Evolutionary conservation across 1,284 basidiomycete species (phyloP).

Genomic region (Leccinum pachyderme): DNA sequence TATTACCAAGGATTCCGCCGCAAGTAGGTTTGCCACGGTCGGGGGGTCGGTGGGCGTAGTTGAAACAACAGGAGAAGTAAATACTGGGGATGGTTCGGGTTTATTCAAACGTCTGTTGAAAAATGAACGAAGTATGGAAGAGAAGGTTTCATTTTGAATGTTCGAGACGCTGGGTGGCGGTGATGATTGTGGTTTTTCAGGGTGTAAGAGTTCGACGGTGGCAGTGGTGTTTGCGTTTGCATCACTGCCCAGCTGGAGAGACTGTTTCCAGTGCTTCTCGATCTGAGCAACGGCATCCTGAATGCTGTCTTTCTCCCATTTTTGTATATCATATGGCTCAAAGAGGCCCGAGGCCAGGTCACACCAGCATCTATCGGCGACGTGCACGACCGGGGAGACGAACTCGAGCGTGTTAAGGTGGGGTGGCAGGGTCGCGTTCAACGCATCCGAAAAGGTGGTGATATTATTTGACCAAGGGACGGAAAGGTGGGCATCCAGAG

Average conservation of each 20-base stretch:
- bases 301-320: conserved; percentile 68
- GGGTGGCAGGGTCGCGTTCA: conserved; percentile 43
- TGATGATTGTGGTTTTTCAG: conserved; percentile 5
- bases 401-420: conserved; percentile 31
- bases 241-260: conserved; percentile 10
- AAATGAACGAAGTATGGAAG: conserved; percentile 23
- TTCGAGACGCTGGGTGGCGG: conserved; percentile 1
- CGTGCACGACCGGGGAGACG: conserved; percentile 45
- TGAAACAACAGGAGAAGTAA: background rate
- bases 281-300: conserved; percentile 47
- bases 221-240: conserved; percentile 9
- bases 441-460: conserved; percentile 64
- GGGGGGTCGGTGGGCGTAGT: conserved; percentile 5
- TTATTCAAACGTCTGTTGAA: conserved; percentile 15
- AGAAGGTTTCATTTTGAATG: conserved; percentile 20
- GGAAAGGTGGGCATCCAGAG: conserved; percentile 57
- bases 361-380: conserved; percentile 79
- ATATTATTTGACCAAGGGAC: conserved; percentile 64
- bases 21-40: background rate
- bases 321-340: conserved; percentile 68
- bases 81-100: background rate
- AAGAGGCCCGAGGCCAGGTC: conserved; percentile 65
- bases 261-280: conserved; percentile 39
- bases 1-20: conserved; percentile 3
- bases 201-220: conserved; percentile 5